These are phyloP conservation scores for Coprinopsis strossmayeri DNA, from an alignment of 768 basidiomycete genomes.

Conservation along the genomic window DNA sequence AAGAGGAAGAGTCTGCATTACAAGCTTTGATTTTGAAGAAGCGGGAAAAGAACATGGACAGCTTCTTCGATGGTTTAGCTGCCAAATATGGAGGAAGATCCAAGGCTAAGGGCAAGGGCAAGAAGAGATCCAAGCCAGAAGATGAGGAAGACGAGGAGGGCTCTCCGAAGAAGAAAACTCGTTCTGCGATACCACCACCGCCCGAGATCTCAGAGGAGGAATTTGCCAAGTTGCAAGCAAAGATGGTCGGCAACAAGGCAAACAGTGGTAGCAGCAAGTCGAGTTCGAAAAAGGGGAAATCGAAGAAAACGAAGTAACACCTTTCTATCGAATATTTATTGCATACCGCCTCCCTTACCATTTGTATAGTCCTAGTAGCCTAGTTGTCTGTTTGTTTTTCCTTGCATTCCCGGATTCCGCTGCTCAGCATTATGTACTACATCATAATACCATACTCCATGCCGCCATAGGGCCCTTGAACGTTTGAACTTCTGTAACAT, in stretches of 20 bases:
- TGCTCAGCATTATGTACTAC: too few relatives aligned
- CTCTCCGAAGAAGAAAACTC: conserved; percentile 44
- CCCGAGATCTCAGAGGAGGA: conserved; percentile 65
- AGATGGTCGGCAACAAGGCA: conserved; percentile 40
- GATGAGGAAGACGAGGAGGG: conserved; percentile 32
- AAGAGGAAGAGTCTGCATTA: conserved; percentile 55
- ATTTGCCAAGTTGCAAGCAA: conserved; percentile 54
- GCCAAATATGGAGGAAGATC: conserved; percentile 61
- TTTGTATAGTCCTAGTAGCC: too few relatives aligned
- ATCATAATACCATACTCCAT: too few relatives aligned
- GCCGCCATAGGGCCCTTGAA: too few relatives aligned
- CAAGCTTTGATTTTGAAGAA: conserved; percentile 80
- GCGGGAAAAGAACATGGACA: conserved; percentile 56
- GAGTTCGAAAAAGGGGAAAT: conserved; percentile 25
- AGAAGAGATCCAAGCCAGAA: conserved; percentile 50
- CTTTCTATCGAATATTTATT: too few relatives aligned
- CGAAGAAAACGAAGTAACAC: conserved; percentile 29
- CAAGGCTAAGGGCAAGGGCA: conserved; percentile 35
- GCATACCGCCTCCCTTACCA: too few relatives aligned
- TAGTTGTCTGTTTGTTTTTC: too few relatives aligned
- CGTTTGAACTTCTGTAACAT: too few relatives aligned
- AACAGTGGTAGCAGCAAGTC: conserved; percentile 11
- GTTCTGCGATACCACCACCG: conserved; percentile 30
- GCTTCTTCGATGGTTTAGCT: conserved; percentile 71
- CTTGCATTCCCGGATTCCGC: too few relatives aligned